Evolutionary conservation across 352 stramenopile species (phyloP), one percentile per base, ranked within the genome.

Genomic region (Pythium phragmitis): DNA sequence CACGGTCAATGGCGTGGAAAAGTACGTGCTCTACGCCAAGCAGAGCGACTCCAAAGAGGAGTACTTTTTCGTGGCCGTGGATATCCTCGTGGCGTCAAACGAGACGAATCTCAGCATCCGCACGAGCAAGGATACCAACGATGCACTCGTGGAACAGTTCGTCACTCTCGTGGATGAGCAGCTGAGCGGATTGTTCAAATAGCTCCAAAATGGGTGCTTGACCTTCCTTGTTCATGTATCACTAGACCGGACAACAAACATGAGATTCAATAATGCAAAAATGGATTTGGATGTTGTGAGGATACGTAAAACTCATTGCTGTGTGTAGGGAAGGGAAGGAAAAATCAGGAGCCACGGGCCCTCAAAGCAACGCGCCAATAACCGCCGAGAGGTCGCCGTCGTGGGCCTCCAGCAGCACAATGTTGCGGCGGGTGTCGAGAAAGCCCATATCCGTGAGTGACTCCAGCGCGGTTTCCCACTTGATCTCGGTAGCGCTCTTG

Each of bases 21-120:
- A 94, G 69, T 91, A 79, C 56, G 78, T 92, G 19, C 85, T 91
- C 41, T 92, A 91, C 56, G 71, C 70, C n/a, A 87, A 92, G 64
- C 79, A 89, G 50, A 71, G 52, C 4, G 64, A 64, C 11, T 63
- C 52, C 9, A 62, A 48, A 33, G 86, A 75, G 70, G 86, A 75
- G 70, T 88, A 76, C 55, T 89, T 88, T 61, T 75, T 89, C 41
- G 56, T 77, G 16, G 74, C 79, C 0, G 48, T 91, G 16, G 77
- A 87, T 64, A 50, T 88, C 49, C 76, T 73, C 34, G 21, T 75
- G 26, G 74, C 68, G 9, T 80, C 72, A 11, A 68, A 62, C 11
- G 56, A 73, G 34, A 58, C 62, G 14, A 82, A 57, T 7, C 43
- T 80, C 21, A 57, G 65, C 28, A 66, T 89, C 63, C 77, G 77